A percentile compares a stretch with the other conserved stretches of the same genome.
phyloP scores from a whole-genome alignment of 2,329 filamentous ascomycete species.

The Fusarium torreyae region DNA sequence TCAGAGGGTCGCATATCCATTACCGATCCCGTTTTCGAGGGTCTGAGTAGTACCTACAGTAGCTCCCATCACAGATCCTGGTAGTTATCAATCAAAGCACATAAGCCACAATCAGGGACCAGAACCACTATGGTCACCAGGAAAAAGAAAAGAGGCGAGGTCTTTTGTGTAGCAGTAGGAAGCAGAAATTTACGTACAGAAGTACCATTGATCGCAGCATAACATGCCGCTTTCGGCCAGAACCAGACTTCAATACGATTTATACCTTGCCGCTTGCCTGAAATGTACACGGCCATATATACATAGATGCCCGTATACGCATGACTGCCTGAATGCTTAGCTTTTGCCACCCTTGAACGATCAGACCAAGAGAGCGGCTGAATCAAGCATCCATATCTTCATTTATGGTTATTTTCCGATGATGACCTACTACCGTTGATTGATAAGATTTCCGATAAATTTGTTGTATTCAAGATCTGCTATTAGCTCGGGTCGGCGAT shows the following conservation, averaged over 20 bases:
- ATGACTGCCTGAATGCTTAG: background rate
- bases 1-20: constrained; percentile 20
- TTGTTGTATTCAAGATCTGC: no score
- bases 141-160: constrained; percentile 3
- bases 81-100: background rate
- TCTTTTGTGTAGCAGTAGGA: background rate
- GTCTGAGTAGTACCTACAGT: constrained; percentile 25
- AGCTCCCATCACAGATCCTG: constrained; percentile 23
- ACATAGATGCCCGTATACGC: background rate
- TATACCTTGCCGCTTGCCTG: background rate
- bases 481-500: no score
- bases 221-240: background rate
- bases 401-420: no score
- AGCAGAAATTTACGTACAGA: constrained; percentile 7
- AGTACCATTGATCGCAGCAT: background rate
- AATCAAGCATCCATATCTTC: no score
- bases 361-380: no score
- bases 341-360: no score
- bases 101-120: constrained; percentile 12
- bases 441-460: no score
- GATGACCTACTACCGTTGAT: no score
- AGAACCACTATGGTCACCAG: constrained; percentile 4
- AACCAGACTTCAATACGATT: background rate
- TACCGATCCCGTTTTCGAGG: constrained; percentile 11
- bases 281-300: background rate